Evolutionary conservation across 371 early-diverging fungal species (phyloP).

Genomic region (Rhizomucor pusillus): DNA sequence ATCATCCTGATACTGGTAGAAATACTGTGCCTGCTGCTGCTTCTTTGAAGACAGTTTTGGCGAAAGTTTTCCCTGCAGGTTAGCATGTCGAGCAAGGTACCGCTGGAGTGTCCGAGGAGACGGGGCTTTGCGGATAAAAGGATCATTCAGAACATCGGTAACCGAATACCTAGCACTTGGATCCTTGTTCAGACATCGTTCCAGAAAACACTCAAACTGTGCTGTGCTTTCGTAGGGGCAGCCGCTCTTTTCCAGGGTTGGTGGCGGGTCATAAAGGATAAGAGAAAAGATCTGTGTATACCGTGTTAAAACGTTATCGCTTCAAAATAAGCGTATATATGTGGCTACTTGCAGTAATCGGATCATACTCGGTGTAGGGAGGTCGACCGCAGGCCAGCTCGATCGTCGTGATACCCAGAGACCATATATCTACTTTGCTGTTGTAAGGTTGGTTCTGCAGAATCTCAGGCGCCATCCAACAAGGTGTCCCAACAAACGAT

Average conservation of each 20-base stretch:
- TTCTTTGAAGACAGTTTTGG: not conserved
- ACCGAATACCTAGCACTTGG: constrained; percentile 65
- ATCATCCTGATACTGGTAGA: no score
- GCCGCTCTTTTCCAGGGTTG: constrained; percentile 20
- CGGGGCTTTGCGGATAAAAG: constrained; percentile 42
- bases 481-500: constrained; percentile 80
- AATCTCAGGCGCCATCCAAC: constrained; percentile 93
- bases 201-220: constrained; percentile 30
- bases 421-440: constrained; percentile 85
- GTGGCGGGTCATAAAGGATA: constrained; percentile 36
- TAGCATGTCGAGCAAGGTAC: not conserved
- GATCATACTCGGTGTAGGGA: constrained; percentile 88
- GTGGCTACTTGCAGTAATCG: constrained; percentile 58
- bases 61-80: not conserved
- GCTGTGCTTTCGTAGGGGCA: constrained; percentile 11
- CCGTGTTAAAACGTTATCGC: no score
- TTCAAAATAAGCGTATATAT: no score
- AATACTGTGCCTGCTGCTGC: no score
- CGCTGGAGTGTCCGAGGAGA: constrained; percentile 7
- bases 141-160: constrained; percentile 66
- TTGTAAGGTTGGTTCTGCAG: constrained; percentile 74
- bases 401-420: constrained; percentile 92
- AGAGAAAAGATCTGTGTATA: constrained; percentile 30
- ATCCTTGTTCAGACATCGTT: constrained; percentile 56
- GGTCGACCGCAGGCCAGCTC: constrained; percentile 94